Base-by-base conservation (phyloP, 768 basidiomycete genomes). In the Tylopilus vinaceipallidus region DNA sequence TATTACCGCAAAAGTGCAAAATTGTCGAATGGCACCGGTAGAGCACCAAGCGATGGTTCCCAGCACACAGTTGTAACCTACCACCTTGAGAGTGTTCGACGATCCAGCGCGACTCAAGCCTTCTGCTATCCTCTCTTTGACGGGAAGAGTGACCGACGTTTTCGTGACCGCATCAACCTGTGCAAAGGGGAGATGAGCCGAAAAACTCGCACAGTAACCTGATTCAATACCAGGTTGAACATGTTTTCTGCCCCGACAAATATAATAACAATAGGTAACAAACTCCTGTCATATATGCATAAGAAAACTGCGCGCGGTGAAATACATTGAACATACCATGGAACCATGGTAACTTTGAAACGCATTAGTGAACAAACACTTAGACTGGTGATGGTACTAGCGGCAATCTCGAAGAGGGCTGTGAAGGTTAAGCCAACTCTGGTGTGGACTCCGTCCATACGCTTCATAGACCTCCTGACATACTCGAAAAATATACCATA, bases 241-340 rank as follows among this genome's bases (percentile, higher is more conserved):
- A 98, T 98, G 60, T 98, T 98, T 72, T 98, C 95, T 3, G 92
- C 89, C 3, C 95, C 95, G 13, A 95, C 88, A 56, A 98, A 95
- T 7, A 94, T 82, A 43, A 99, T 93, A 32, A 97, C 88, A 50
- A 98, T 88, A 2, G 95, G 95, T 44, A 99, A 75, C 35, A 95
- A 71, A 63, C 89, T 86, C 90, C 90, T 91, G 50, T 10, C 6
- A 17, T 24, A 42, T 20, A 35, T 46, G 6, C 17, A 40, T 57
- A 66, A 54, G 40, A 42, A 50, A 8, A 32, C 9, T 17, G 24
- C 14, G 41, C 20, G 16, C 22, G 30, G 13, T 33, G 56, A 50
- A 43, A 46, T 13, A 27, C n/a, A 40, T 17, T 33, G 49, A 48
- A 69, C 76, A 57, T 69, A 90, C 91, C 88, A 91, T 37, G 91